Base-by-base conservation (phyloP, 139 green algal genomes). In the Asterochloris erici region DNA sequence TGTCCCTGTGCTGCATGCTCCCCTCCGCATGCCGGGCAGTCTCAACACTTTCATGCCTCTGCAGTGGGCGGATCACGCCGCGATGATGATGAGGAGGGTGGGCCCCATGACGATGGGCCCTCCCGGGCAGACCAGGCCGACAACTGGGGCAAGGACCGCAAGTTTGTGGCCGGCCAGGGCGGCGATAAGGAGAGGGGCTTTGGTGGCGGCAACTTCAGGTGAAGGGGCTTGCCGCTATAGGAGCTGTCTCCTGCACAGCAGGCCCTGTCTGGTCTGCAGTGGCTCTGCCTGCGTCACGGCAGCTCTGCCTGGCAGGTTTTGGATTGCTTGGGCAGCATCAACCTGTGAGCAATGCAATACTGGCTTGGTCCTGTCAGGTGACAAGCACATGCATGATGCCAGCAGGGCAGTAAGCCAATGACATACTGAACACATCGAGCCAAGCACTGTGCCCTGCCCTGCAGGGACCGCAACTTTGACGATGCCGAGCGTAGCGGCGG, bases 111-210 rank as follows among this genome's bases (percentile, higher is more conserved):
- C 11, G 84, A 87, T 71, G 89, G 84, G 12, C 91, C 91, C 63
- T 91, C 91, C 24, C 82, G 91, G 6, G 91, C 91, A 29, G 91
- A 95, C 77, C 84, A 76, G n/a, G 81, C 73, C 38, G 87, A 95
- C 77, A 87, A 97, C 81, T 98, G 94, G 94, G 93, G 91, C 68
- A 81, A 68, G 66, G 84, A 70, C 9, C 84, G 86, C 14, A 91
- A 93, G 84, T 97, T 94, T 71, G 86, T 89, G 82, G 90, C 93
- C 62, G 83, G 73, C 15, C 60, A 38, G 24, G 78, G 78, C 12
- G 63, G 74, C n/a, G 69, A 84, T 12, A 13, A 13, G 19, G n/a
- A 60, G 68, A 12, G 74, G 12, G 74, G 29, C n/a, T 11, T 63
- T 16, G 74, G 47, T 1, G n/a, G 71, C 15, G 47, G 62, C 23